Base-by-base conservation (phyloP, 257 asterid genomes). In the Apocynum venetum region DNA sequence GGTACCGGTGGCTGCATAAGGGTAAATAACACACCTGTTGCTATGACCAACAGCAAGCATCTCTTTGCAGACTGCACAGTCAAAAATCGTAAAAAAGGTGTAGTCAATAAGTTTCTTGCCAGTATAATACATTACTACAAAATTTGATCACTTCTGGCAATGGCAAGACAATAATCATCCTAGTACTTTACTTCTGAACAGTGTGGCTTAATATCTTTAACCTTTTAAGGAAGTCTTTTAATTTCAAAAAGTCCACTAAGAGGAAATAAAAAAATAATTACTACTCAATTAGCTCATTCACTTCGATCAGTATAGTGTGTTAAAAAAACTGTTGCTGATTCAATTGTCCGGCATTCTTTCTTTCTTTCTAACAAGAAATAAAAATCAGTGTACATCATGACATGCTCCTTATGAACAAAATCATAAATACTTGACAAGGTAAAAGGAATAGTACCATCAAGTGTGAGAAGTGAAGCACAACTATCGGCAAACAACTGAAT, bases 1-100 rank as follows among this genome's bases (percentile, higher is more conserved):
- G 98, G 98, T 72, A 92, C 82, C 59, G 98, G 99, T 41, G 99
- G 99, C 85, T 96, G 97, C 97, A 96, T 90, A 81, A 93, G 72
- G 63, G 93, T 88, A 80, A 96, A 90, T 76, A 96, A 85, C 59
- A 85, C 78, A 77, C 99, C 98, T 40, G 97, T 88, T 75, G 98
- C 97, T 76, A 93, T 79, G 83, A 91, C 92, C 90, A 96, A 85
- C 70, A 88, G 89, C 92, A 96, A 86, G 84, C 91, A 89, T 84
- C 98, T 90, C 89, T 96, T 96, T 31, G 97, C 97, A 59, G 96
- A 72, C 99, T 96, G 91, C 89, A 85, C 70, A 51, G n/a, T 1
- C 47, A 73, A 9, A 31, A 35, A 35, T 35, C 31, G 6, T 14
- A 73, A 55, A 19, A 53, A 61, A 79, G 76, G 68, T 44, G 40